phyloP scores from a whole-genome alignment of 306 rosid species.

The Elaeagnus macrophylla region DNA sequence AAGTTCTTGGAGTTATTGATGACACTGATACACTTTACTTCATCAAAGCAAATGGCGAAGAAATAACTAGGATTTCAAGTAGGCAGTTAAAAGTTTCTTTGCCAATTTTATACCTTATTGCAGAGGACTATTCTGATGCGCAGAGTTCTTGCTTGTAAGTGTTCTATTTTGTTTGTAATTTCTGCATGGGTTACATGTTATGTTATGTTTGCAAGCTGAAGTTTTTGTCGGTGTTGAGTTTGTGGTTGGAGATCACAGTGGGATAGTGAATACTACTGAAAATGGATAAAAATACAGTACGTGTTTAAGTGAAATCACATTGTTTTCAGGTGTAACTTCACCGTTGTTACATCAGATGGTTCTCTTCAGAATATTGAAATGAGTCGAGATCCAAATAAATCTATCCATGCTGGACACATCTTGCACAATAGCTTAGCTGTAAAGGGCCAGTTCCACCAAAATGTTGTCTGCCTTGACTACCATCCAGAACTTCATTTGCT shows the following conservation, averaged over 20 bases:
- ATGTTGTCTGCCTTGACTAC: conserved; percentile 46
- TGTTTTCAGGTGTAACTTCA: conserved; percentile 67
- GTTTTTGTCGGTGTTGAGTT: conserved; percentile 15
- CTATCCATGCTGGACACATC: conserved; percentile 31
- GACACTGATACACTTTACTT: conserved; percentile 63
- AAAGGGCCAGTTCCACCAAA: conserved; percentile 32
- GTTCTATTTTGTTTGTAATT: conserved; percentile 6
- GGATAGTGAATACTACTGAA: conserved; percentile 8
- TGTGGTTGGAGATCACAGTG: conserved; percentile 13
- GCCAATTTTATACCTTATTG: conserved; percentile 51
- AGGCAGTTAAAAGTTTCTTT: conserved; percentile 54
- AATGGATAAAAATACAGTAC: conserved; percentile 13
- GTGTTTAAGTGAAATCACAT: conserved; percentile 23
- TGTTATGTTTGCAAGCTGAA: conserved; percentile 7
- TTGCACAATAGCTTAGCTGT: conserved; percentile 31
- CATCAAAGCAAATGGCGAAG: conserved; percentile 68
- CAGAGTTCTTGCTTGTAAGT: conserved; percentile 58
- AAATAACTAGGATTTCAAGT: conserved; percentile 49
- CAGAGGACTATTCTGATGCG: conserved; percentile 31
- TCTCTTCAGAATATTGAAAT: conserved; percentile 68
- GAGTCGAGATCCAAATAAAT: conserved; percentile 46
- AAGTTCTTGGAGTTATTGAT: conserved; percentile 76
- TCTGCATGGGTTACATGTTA: conserved; percentile 5
- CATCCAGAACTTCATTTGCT: conserved; percentile 55
- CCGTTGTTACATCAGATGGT: conserved; percentile 63